phyloP scores from a whole-genome alignment of 495 filamentous ascomycete genomes.

The Xylaria flabelliformis region DNA sequence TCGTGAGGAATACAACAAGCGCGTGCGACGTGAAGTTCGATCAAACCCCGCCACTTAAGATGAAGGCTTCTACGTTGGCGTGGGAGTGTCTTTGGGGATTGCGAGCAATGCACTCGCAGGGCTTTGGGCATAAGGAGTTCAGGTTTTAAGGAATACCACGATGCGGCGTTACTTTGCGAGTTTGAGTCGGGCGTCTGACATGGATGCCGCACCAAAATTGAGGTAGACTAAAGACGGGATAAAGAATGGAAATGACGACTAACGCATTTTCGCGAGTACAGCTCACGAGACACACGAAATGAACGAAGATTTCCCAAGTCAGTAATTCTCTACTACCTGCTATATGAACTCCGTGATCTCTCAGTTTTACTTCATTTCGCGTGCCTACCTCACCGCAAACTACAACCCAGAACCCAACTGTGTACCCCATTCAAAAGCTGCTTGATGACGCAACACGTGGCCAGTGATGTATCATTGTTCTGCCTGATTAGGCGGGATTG shows the following conservation, averaged over 20 bases:
- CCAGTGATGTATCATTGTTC: not conserved
- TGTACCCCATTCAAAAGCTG: not conserved
- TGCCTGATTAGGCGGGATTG: not conserved
- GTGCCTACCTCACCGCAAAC: not conserved
- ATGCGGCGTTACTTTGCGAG: constrained; percentile 41
- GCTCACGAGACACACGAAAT: not conserved
- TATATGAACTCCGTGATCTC: not conserved
- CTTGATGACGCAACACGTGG: not conserved
- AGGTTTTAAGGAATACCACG: constrained; percentile 40
- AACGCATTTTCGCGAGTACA: constrained; percentile 1
- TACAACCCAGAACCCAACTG: not conserved
- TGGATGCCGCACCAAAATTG: constrained; percentile 12
- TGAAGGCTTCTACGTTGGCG: not conserved
- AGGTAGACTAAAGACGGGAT: constrained; percentile 16
- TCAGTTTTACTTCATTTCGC: not conserved
- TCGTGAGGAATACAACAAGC: constrained; percentile 81
- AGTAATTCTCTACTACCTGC: not conserved
- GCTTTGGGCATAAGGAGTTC: constrained; percentile 40
- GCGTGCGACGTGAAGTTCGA: constrained; percentile 82
- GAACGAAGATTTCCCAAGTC: not conserved
- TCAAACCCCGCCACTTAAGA: constrained; percentile 79
- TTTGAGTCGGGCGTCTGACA: constrained; percentile 36
- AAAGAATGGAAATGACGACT: not conserved
- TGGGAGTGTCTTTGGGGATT: constrained; percentile 19
- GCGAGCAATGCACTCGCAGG: constrained; percentile 27